Base-by-base conservation (phyloP, 2,329 filamentous ascomycete species). In the Ceratocystis variospora region DNA sequence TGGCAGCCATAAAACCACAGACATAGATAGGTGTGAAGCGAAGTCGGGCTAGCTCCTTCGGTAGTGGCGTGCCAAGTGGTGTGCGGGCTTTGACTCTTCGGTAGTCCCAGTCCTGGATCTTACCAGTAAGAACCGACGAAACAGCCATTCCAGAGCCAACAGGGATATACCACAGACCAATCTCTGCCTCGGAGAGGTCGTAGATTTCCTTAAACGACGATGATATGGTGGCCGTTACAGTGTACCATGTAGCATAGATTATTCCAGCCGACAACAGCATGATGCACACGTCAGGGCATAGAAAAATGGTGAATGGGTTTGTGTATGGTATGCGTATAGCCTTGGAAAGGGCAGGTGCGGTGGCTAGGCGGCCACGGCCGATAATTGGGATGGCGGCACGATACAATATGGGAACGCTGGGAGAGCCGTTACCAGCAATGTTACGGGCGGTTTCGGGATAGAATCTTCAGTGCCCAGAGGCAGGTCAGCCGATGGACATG, bases 181-280 rank as follows among this genome's bases (percentile, higher is more conserved):
- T 70, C 0, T 71, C 67, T 1, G 73, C 73, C 66, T 74, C 72
- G 1, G 72, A 72, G 0, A 75, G 68, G 55, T 67, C 72, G n/a
- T 72, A 75, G 12, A 69, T 68, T 8, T 68, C 70, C 1, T 70
- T 67, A 62, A 75, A 73, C 0, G 74, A 71, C 1, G 73, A 74
- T 0, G 74, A 74, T 41, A 75, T 72, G 8, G 74, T 75, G 0
- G 73, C 72, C 1, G 72, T 74, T n/a, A 75, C 70, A 3, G 72
- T 75, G 65, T 74, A 74, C 68, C 73, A 74, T 22, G 75, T 71
- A 7, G 72, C 72, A 66, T 75, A 75, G 10, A 75, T 71, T 0
- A 76, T 68, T 19, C 72, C 73, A 0, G 74, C 74, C 55, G 73
- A 75, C 5, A 71, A 63, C 8, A 76, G 65, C 1, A 71, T 73